phyloP scores from a whole-genome alignment of 2,329 filamentous ascomycete genomes.

The Phialophora macrospora region DNA sequence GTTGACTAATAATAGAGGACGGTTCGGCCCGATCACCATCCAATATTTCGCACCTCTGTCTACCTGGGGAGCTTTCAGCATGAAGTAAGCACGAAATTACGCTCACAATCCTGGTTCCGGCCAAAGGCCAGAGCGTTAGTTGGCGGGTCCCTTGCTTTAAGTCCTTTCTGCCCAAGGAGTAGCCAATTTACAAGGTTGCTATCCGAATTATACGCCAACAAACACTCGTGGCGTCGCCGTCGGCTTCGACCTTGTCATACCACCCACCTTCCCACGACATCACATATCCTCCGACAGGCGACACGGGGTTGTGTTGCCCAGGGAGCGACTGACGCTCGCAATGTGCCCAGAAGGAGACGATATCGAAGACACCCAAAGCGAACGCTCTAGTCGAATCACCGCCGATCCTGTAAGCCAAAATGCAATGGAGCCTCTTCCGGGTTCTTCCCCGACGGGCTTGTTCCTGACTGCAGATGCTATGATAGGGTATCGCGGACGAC shows the following conservation, averaged over 20 bases:
- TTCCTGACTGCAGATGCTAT: conserved; percentile 6
- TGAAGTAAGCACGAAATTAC: conserved; percentile 13
- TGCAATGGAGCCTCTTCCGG: background rate
- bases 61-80: background rate
- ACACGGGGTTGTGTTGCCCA: background rate
- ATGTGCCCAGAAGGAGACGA: conserved; percentile 14
- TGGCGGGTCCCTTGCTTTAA: background rate
- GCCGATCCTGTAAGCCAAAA: conserved; percentile 15
- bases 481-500: conserved; percentile 23
- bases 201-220: background rate
- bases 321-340: background rate
- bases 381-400: conserved; percentile 15
- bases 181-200: background rate
- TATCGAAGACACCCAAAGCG: conserved; percentile 7
- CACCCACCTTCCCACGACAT: background rate
- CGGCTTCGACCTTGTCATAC: background rate
- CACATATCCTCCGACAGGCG: background rate
- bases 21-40: conserved; percentile 16
- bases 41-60: conserved; percentile 5
- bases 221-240: background rate
- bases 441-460: background rate
- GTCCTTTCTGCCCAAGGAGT: conserved; percentile 6
- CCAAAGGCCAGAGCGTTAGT: background rate
- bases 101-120: background rate
- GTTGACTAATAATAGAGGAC: background rate